Evolutionary conservation across 805 yeast species (phyloP), one percentile per base, ranked within the genome.

Genomic region (Scheffersomyces lignosus): DNA sequence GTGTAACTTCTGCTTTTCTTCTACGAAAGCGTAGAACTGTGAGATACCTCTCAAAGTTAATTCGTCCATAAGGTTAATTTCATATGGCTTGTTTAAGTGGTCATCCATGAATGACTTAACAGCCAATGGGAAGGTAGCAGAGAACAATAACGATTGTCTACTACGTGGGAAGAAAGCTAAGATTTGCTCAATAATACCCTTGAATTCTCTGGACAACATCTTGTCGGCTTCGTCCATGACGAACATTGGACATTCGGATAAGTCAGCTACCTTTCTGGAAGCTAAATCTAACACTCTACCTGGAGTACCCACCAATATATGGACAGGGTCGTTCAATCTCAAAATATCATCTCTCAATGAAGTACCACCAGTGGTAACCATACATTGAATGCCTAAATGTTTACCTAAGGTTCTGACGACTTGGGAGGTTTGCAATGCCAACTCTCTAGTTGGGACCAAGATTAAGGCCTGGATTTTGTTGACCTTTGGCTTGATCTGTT

Each of bases 151-250:
- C 13, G 95, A 83, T 71, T 93, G 99, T 51, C 72, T 62, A 22
- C 49, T 52, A 33, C 54, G 43, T 23, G 97, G 96, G 75, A 91
- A 81, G 56, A 84, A 87, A 30, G 73, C 71, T 52, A 93, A 73
- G 44, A 91, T 85, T 61, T 87, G 95, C 61, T 87, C 95, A 46
- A 91, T 87, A 38, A 90, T 82, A 24, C 79, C 77, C 49, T 85
- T 84, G 65, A 93, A 93, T 56, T 93, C 99, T 51, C 87, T 80
- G 26, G 93, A 80, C 42, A 93, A 77, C 85, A 93, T 87, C 64
- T 93, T 93, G 66, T 93, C 99, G 40, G 99, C 99, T 73, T 93
- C 99, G 64, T 93, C 99, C 97, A 93, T 89, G 36, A 95, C 82
- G 60, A 93, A 89, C 61, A 87, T 73, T 30, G 85, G 82, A 66